Percentiles rank a stretch among this genome's conserved stretches.
phyloP scores from a whole-genome alignment of 176 grass and related monocot species.

The Secale cereale region DNA sequence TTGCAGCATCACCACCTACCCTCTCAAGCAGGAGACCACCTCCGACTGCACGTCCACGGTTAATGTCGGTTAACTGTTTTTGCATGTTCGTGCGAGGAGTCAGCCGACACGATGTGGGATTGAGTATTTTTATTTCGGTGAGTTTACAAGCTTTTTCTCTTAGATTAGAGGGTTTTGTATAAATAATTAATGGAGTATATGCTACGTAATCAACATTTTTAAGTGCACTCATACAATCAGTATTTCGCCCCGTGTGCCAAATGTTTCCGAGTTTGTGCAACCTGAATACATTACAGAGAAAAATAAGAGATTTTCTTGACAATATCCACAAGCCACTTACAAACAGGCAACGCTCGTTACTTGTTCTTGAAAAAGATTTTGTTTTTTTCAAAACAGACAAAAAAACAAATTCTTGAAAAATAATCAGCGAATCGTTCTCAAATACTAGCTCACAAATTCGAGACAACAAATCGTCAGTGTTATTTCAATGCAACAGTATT shows the following conservation, averaged over 20 bases:
- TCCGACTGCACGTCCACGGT: conserved; percentile 30
- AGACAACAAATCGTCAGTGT: no score
- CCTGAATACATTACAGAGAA: no score
- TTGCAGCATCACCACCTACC: conserved; percentile 5
- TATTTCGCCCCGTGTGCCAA: background rate
- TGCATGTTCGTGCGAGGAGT: background rate
- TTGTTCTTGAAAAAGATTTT: no score
- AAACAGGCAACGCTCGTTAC: no score
- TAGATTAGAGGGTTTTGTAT: background rate
- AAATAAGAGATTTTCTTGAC: no score
- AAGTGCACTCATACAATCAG: background rate
- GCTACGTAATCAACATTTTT: background rate
- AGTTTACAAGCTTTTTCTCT: background rate
- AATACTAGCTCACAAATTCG: no score
- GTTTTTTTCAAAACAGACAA: no score
- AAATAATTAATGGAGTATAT: background rate
- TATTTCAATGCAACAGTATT: no score
- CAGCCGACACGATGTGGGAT: background rate
- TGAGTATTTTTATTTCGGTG: background rate
- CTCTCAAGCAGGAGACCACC: background rate
- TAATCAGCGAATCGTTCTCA: no score
- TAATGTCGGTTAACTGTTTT: conserved; percentile 18
- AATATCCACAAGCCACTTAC: no score
- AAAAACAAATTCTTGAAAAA: no score
- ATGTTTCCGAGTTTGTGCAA: background rate